Conservation (phyloP, 2,329 filamentous ascomycete genomes). For the Myriangium duriaei region DNA sequence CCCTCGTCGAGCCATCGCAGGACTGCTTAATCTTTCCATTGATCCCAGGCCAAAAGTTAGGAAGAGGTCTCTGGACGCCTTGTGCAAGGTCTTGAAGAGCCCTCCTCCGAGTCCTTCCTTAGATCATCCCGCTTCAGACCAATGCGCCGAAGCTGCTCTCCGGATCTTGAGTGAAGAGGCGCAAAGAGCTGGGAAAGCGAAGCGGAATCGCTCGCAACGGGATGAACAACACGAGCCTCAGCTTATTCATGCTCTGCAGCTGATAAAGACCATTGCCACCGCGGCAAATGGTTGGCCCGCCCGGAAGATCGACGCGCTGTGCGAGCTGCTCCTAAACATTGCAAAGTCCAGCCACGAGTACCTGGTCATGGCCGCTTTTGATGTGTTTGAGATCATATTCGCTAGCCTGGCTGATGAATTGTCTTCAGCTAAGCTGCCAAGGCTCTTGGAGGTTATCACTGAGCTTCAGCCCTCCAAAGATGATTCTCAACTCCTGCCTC, state of each 20-base stretch:
- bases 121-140: constrained; percentile 88
- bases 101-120: constrained; percentile 83
- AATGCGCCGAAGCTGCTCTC: constrained; percentile 87
- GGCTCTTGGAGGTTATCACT: constrained; percentile 79
- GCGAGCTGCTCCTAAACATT: constrained; percentile 77
- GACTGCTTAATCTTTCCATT: constrained; percentile 69
- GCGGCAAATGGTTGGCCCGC: constrained; percentile 92
- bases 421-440: constrained; percentile 77
- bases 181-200: constrained; percentile 58
- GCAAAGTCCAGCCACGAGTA: constrained; percentile 87
- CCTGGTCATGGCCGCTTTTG: constrained; percentile 90
- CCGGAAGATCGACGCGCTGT: constrained; percentile 85
- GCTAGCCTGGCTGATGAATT: constrained; percentile 79
- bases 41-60: constrained; percentile 87
- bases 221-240: constrained; percentile 53
- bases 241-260: constrained; percentile 80
- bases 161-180: constrained; percentile 66
- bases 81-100: constrained; percentile 69
- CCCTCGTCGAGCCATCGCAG: constrained; percentile 75
- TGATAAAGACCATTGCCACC: constrained; percentile 78
- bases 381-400: constrained; percentile 96
- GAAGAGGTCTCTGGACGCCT: constrained; percentile 81
- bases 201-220: constrained; percentile 42
- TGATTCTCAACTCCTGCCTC: constrained; percentile 85
- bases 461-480: constrained; percentile 85